phyloP scores from a whole-genome alignment of 148 eudicot species.

The Rhododendron griersonianum region DNA sequence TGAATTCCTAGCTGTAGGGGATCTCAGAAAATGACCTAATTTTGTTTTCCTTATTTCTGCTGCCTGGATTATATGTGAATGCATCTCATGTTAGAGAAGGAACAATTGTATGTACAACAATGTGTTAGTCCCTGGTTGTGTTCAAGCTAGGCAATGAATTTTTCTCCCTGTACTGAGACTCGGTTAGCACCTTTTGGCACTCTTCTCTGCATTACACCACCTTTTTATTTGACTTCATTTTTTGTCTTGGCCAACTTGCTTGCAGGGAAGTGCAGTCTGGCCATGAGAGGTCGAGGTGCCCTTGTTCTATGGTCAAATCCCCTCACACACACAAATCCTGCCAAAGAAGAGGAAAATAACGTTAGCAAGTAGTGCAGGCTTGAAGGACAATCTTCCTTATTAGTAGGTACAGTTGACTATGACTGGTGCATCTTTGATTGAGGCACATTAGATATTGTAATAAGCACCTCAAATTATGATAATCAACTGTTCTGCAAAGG shows the following conservation, averaged over 20 bases:
- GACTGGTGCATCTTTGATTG: background rate
- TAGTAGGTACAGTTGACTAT: background rate
- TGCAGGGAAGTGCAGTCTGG: constrained; percentile 68
- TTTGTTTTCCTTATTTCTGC: constrained; percentile 6
- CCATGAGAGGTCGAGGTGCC: constrained; percentile 60
- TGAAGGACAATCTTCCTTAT: background rate
- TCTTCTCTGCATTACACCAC: background rate
- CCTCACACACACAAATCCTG: constrained; percentile 76
- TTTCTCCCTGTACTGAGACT: constrained; percentile 4
- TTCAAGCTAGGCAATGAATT: background rate
- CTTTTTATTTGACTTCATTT: constrained; percentile 23
- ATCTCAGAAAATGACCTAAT: constrained; percentile 8
- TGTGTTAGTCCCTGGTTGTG: constrained; percentile 17
- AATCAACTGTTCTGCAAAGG: background rate
- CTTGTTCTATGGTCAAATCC: constrained; percentile 61
- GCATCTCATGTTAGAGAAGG: constrained; percentile 15
- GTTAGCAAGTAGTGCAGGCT: constrained; percentile 6
- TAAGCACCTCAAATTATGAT: background rate
- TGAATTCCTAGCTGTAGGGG: constrained; percentile 3
- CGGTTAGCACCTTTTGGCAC: constrained; percentile 1
- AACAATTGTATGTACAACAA: constrained; percentile 19
- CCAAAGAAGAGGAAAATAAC: constrained; percentile 7
- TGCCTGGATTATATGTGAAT: constrained; percentile 19
- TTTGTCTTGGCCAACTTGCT: constrained; percentile 43
- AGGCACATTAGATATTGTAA: background rate